Conservation (phyloP, 805 yeast species). For the Hanseniaspora taiwanica region DNA sequence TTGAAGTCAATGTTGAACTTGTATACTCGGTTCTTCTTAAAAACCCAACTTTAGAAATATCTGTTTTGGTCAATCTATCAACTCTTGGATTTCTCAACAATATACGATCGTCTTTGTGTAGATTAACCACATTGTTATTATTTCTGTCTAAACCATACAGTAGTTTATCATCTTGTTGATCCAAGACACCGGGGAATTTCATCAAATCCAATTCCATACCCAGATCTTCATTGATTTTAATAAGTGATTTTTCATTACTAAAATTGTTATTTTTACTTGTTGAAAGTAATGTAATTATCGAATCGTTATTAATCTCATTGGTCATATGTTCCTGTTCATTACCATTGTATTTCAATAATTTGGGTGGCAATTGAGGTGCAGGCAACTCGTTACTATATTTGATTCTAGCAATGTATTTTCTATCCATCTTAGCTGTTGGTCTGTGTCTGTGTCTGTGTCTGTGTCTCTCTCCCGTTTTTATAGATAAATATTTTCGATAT, state of each 20-base stretch:
- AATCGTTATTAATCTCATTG: conserved; percentile 3
- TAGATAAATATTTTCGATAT: no score
- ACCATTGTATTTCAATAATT: conserved; percentile 43
- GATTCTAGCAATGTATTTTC: conserved; percentile 68
- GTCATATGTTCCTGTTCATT: conserved; percentile 28
- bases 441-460: not conserved
- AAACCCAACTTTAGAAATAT: conserved; percentile 45
- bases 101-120: conserved; percentile 58
- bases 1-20: conserved; percentile 38
- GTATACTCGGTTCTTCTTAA: conserved; percentile 91
- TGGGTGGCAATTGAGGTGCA: conserved; percentile 88
- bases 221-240: conserved; percentile 44
- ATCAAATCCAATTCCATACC: conserved; percentile 73
- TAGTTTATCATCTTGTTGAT: conserved; percentile 37
- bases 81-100: conserved; percentile 68
- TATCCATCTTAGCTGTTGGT: not conserved
- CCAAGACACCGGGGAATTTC: conserved; percentile 53
- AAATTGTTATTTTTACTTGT: conserved; percentile 66
- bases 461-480: not conserved
- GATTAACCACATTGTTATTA: no score
- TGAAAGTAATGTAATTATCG: conserved; percentile 54
- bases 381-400: conserved; percentile 82
- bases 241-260: no score
- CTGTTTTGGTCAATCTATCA: conserved; percentile 23
- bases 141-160: conserved; percentile 28